Conservation (phyloP, 2,329 filamentous ascomycete species). For the Aureobasidium vineae region DNA sequence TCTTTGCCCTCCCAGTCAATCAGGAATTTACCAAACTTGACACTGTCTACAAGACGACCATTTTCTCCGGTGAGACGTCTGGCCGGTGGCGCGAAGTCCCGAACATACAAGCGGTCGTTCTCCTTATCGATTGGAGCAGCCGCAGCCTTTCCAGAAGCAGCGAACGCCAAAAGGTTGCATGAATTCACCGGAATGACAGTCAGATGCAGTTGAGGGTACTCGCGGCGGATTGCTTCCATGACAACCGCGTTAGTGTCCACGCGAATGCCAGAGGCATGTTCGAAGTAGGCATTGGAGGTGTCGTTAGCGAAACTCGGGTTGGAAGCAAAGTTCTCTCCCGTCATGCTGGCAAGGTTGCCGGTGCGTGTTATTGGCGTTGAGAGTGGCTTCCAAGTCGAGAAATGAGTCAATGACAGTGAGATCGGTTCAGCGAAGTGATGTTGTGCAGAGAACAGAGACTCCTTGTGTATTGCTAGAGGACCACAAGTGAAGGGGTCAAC, state of each 20-base stretch:
- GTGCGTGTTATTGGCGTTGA: background rate
- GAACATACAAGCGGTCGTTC: conserved; percentile 43
- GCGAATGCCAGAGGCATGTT: conserved; percentile 46
- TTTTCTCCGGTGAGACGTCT: conserved; percentile 40
- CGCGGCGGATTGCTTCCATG: conserved; percentile 46
- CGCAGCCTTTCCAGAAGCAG: conserved; percentile 44
- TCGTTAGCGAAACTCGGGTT: conserved; percentile 35
- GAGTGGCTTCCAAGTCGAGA: background rate
- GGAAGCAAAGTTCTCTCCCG: background rate
- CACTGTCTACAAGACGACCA: conserved; percentile 41
- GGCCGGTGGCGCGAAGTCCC: conserved; percentile 42
- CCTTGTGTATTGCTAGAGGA: background rate
- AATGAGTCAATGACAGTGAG: background rate
- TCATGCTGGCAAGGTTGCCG: background rate
- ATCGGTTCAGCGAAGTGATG: background rate
- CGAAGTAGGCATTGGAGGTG: conserved; percentile 43
- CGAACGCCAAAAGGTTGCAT: conserved; percentile 45
- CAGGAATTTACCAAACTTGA: conserved; percentile 48
- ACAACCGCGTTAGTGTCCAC: conserved; percentile 47
- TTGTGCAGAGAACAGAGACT: no score
- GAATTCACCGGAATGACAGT: conserved; percentile 40
- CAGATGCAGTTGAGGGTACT: conserved; percentile 49
- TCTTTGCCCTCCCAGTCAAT: conserved; percentile 48
- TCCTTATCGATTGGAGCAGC: conserved; percentile 44
- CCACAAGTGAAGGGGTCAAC: background rate